Conservation (phyloP, 495 filamentous ascomycete genomes). For the Aspergillus campestris region DNA sequence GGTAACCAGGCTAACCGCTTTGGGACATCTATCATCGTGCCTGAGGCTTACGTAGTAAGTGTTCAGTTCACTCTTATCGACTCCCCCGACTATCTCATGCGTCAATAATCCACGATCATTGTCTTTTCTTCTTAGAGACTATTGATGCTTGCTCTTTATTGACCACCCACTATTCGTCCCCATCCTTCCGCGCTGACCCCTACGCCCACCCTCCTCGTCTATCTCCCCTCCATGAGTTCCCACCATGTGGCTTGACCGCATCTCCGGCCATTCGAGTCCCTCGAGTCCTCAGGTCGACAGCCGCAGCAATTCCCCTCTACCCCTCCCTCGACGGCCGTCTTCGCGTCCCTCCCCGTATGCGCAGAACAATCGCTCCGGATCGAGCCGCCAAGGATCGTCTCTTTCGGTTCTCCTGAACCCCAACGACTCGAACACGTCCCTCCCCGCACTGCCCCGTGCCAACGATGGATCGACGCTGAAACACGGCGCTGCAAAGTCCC, state of each 20-base stretch:
- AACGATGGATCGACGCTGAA: constrained; percentile 60
- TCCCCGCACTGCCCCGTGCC: constrained; percentile 51
- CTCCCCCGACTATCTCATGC: too few relatives aligned
- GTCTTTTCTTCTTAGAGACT: too few relatives aligned
- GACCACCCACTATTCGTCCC: too few relatives aligned
- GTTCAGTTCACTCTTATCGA: too few relatives aligned
- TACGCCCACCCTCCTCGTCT: constrained; percentile 9
- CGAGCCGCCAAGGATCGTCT: constrained; percentile 54
- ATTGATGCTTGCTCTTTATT: too few relatives aligned
- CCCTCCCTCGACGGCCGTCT: constrained; percentile 56
- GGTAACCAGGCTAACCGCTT: too few relatives aligned
- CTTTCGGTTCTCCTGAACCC: constrained; percentile 56
- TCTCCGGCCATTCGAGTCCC: constrained; percentile 62
- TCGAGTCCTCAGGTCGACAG: constrained; percentile 51
- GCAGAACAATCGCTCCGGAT: constrained; percentile 47
- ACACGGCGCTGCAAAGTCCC: constrained; percentile 40
- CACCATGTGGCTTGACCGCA: constrained; percentile 82
- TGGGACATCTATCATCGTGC: too few relatives aligned
- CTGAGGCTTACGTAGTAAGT: too few relatives aligned
- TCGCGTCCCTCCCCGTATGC: constrained; percentile 28
- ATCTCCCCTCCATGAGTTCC: constrained; percentile 2
- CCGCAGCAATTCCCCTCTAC: constrained; percentile 62
- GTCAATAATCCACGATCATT: too few relatives aligned
- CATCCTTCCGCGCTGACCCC: constrained; percentile 4
- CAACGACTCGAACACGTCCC: constrained; percentile 65